Base-by-base conservation (phyloP, 495 filamentous ascomycete genomes). In the Lasiosphaeria ovina region DNA sequence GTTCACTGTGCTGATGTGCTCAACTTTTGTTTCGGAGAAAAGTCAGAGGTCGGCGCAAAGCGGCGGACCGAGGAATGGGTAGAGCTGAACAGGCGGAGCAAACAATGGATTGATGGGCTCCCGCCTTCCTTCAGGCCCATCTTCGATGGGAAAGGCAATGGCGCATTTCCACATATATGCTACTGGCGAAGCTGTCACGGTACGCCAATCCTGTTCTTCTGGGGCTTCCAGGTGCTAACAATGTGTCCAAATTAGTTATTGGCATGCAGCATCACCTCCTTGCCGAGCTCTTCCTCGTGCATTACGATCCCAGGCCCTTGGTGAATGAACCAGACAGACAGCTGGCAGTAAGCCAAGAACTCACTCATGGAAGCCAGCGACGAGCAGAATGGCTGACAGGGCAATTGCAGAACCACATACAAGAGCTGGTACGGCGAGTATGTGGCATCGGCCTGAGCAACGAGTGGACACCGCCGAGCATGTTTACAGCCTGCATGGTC, bases 401-500 rank as follows among this genome's bases (percentile, higher is more conserved):
- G 12, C 34, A 3, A 16, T 10, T 24, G 36, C 42, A 80, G 78
- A 61, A 75, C 49, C 66, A 71, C 9, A 79, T 83, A 33, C 72
- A 77, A 49, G 57, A 59, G 3, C 67, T 77, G 16, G 73, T 84
- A 12, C 72, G 74, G 16, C 70, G 72, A 40, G 69, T 84, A 8
- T 83, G 80, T 64, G 82, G 81, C 4, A 83, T 84, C 36, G 79
- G 76, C 0, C 62, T 77, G 8, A 74, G 75, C 42, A 85, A 84
- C 61, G 66, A 77, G 48, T 76, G 73, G 71, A 79, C 74, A 6
- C 75, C 80, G n/a, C 81, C 81, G 4, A 72, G 76, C 54, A 80
- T 81, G 71, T 83, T 83, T 55, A 83, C 80, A 1, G 78, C 80
- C 4, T 81, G 77, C 32, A 81, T 83, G 74, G 77, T 77, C 5